Evolutionary conservation across 805 yeast species (phyloP).

Genomic region (Priceomyces castillae): DNA sequence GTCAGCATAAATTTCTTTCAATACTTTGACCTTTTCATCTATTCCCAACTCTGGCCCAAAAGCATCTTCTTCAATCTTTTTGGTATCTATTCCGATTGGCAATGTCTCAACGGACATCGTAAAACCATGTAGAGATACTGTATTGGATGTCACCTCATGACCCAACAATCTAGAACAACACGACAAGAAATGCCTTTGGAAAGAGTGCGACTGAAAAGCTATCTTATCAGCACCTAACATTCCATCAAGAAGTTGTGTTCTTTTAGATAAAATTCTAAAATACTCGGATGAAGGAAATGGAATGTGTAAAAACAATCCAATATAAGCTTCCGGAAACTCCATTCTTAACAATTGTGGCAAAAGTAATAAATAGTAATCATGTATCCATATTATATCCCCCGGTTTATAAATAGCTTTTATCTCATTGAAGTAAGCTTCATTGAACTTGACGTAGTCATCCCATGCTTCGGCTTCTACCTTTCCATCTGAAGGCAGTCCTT

Average conservation of each 20-base stretch:
- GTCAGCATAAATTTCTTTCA: conserved; percentile 59
- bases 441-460: conserved; percentile 86
- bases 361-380: conserved; percentile 80
- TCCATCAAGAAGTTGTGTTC: conserved; percentile 82
- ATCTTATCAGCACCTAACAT: conserved; percentile 85
- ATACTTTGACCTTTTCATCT: conserved; percentile 61
- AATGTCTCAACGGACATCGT: conserved; percentile 68
- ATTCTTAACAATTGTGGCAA: conserved; percentile 81
- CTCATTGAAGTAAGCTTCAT: conserved; percentile 84
- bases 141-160: conserved; percentile 59
- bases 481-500: conserved; percentile 69
- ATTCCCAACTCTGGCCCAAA: conserved; percentile 40
- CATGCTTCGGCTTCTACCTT: conserved; percentile 67
- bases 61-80: conserved; percentile 62
- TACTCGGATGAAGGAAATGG: conserved; percentile 97
- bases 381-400: conserved; percentile 92
- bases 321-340: conserved; percentile 68
- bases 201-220: conserved; percentile 82
- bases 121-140: conserved; percentile 72
- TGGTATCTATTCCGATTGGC: conserved; percentile 89
- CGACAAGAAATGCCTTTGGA: conserved; percentile 86
- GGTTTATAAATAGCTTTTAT: conserved; percentile 70
- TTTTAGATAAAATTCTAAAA: conserved; percentile 81
- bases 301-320: conserved; percentile 79
- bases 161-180: conserved; percentile 88